Evolutionary conservation across 257 asterid genomes (phyloP), one percentile per base, ranked within the genome.

Genomic region (Osmanthus fragrans): DNA sequence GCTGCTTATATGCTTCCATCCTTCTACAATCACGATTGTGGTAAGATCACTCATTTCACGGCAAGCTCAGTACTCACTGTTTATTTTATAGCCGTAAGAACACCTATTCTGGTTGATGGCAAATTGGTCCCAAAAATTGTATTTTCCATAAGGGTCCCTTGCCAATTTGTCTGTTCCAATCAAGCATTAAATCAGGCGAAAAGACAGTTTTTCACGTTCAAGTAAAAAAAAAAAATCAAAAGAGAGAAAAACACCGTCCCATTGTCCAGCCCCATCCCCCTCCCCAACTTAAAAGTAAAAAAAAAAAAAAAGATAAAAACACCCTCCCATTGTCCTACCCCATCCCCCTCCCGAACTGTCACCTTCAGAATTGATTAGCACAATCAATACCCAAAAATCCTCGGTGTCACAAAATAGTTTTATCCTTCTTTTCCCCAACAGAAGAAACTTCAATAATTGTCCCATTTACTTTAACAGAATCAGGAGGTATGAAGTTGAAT

Each of bases 21-120:
- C 78, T 87, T 94, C 80, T 94, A 94, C 86, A 94, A 94, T 85
- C 98, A 94, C 45, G 91, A 90, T 73, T 94, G 97, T 77, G 98
- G 98, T 94, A 83, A 87, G 83, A 74, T 72, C 60, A 73, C 75
- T 71, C 58, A 67, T 69, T 82, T 75, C 73, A 72, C 72, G 68
- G 47, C 68, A 58, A 70, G 73, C 69, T 73, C 39, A 79, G 32
- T 72, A 12, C 77, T 74, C 64, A 32, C 40, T 19, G 29, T 80
- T 74, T 65, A 66, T 37, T 64, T 79, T 34, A 49, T 47, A 66
- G 72, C 74, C 63, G 8, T 34, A 47, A 29, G 18, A 18, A 77
- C 42, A 15, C 30, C 11, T 63, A 11, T 42, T 42, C 51, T 11
- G 1, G 51, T 42, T 42, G 51, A 42, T 42, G 51, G 18, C 18